phyloP scores from a whole-genome alignment of 495 filamentous ascomycete species.

The Penicillium steckii region DNA sequence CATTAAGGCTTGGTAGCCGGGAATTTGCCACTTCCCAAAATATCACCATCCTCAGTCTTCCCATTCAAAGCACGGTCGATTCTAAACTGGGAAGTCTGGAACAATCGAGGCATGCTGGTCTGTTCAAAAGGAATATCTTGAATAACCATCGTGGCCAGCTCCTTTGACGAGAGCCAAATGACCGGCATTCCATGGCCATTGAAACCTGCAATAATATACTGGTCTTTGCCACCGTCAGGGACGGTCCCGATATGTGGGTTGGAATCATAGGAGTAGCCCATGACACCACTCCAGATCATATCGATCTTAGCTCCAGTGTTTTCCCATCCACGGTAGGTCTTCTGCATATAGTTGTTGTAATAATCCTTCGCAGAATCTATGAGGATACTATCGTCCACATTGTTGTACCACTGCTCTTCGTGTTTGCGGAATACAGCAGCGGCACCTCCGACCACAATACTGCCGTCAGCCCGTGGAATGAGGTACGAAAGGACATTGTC shows the following conservation, averaged over 20 bases:
- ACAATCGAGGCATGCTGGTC: slow-evolving; percentile 33
- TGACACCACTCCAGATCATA: slow-evolving; percentile 51
- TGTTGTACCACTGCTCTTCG: slow-evolving; percentile 57
- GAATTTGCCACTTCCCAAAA: slow-evolving; percentile 15
- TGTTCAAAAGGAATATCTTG: slow-evolving; percentile 34
- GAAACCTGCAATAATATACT: slow-evolving; percentile 52
- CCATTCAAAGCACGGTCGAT: slow-evolving; percentile 18
- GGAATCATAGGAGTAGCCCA: slow-evolving; percentile 44
- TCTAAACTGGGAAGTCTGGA: slow-evolving; percentile 26
- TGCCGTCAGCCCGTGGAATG: slow-evolving; percentile 64
- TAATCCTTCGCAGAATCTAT: slow-evolving; percentile 60
- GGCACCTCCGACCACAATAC: slow-evolving; percentile 67
- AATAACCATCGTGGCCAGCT: slow-evolving; percentile 45
- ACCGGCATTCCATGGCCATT: slow-evolving; percentile 56
- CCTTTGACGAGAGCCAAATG: slow-evolving; percentile 42
- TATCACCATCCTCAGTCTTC: slow-evolving; percentile 17
- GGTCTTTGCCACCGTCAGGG: slow-evolving; percentile 35
- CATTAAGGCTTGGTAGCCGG: slow-evolving; percentile 12
- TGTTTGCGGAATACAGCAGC: slow-evolving; percentile 47
- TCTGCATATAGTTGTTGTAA: slow-evolving; percentile 52
- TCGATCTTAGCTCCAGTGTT: slow-evolving; percentile 36
- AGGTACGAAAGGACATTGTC: slow-evolving; percentile 52
- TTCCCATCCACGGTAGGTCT: slow-evolving; percentile 43
- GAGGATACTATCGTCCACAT: slow-evolving; percentile 50
- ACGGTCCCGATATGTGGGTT: slow-evolving; percentile 50